Base-by-base conservation (phyloP, 1,139 yeast species). In the Hansenula sp. region DNA sequence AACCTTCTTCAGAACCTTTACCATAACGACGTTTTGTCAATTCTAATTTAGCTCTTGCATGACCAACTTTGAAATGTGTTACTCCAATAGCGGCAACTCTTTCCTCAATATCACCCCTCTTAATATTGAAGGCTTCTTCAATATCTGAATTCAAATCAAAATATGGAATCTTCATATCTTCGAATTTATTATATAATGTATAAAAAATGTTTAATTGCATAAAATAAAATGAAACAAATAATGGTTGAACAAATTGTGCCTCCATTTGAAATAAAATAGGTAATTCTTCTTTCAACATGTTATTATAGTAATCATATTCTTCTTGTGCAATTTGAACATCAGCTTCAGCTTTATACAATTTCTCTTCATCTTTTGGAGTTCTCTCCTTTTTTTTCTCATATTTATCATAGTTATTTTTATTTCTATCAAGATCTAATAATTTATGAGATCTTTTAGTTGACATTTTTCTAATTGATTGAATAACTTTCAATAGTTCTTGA, bases 171-270 rank as follows among this genome's bases (percentile, higher is more conserved):
- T 93, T 90, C 85, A 91, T 82, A 63, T 89, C 96, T 67, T 91
- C 96, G 89, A 93, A 88, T 57, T 87, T 77, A 59, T 77, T 84
- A 71, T 87, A 91, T 51, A 93, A 72, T 0, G 97, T 90, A 73
- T 93, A 93, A 68, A 90, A 93, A 48, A 93, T 89, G 71, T 93
- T 93, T 70, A 93, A 77, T 70, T 93, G 99, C 98, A 94, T 93
- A 74, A 83, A 93, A 70, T 93, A 93, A 66, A 93, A 84, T 47
- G 94, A 84, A 56, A 91, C 95, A 69, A 93, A 94, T 59, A 93
- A 72, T 12, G 99, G 99, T 60, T 81, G 83, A 62, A 93, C 91
- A 63, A 93, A 89, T 57, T 90, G 95, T 10, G 90, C 86, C 67
- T 93, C 97, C 68, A 93, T 74, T 57, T 79, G 81, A 66, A 93